phyloP scores from a whole-genome alignment of 2,329 filamentous ascomycete species.

The Botryosphaeria dothidea region DNA sequence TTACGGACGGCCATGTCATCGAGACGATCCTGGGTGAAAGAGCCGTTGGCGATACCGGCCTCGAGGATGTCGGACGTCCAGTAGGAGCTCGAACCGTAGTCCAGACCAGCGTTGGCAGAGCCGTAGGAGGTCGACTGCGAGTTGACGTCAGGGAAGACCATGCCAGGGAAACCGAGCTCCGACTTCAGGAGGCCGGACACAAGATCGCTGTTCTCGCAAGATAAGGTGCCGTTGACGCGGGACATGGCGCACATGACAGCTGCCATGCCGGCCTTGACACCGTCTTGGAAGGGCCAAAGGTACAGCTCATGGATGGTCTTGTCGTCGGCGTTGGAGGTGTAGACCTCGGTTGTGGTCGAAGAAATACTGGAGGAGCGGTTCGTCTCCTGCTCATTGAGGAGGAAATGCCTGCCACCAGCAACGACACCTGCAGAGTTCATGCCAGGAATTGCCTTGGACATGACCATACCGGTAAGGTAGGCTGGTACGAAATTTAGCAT shows the following conservation, averaged over 20 bases:
- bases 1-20: slow-evolving; percentile 40
- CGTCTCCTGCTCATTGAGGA: slow-evolving; percentile 35
- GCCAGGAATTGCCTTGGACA: background rate
- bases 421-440: slow-evolving; percentile 13
- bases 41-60: slow-evolving; percentile 34
- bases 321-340: slow-evolving; percentile 27
- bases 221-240: slow-evolving; percentile 47
- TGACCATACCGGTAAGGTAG: background rate
- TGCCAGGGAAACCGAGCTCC: slow-evolving; percentile 46
- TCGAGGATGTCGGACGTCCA: slow-evolving; percentile 25
- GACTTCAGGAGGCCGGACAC: slow-evolving; percentile 48
- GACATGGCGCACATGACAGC: slow-evolving; percentile 38
- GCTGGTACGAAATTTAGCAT: background rate
- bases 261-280: slow-evolving; percentile 30
- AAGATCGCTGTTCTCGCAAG: slow-evolving; percentile 47
- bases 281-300: slow-evolving; percentile 33
- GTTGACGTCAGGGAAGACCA: slow-evolving; percentile 30
- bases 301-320: slow-evolving; percentile 33
- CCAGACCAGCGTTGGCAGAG: slow-evolving; percentile 23
- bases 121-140: slow-evolving; percentile 28
- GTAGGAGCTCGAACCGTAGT: slow-evolving; percentile 18
- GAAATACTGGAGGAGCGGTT: slow-evolving; percentile 18
- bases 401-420: slow-evolving; percentile 25
- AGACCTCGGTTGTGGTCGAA: background rate
- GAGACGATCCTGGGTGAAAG: slow-evolving; percentile 29